phyloP scores from a whole-genome alignment of 1,139 yeast genomes.

The Arxiozyma telluris region DNA sequence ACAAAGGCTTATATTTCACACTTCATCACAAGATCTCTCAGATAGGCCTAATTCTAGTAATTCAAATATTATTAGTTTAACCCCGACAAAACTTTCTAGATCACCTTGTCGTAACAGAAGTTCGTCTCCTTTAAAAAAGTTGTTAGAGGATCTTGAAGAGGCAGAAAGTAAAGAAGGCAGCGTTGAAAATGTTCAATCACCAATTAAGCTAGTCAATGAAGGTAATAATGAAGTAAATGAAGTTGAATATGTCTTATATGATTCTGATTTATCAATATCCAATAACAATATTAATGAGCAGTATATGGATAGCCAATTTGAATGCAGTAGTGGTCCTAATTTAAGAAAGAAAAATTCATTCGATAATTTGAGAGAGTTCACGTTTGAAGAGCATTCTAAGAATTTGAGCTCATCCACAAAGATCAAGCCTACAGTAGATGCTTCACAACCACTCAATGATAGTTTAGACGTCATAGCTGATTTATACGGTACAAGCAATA shows the following conservation, averaged over 20 bases:
- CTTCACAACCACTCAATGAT: not conserved
- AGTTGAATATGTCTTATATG: not conserved
- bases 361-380: constrained; percentile 16
- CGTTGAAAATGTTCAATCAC: constrained; percentile 6
- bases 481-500: not conserved
- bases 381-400: constrained; percentile 11
- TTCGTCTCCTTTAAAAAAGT: constrained; percentile 7
- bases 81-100: constrained; percentile 1
- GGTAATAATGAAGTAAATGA: not conserved
- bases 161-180: constrained; percentile 13
- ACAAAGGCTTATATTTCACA: constrained; percentile 21
- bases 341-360: constrained; percentile 11
- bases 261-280: not conserved
- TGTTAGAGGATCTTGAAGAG: constrained; percentile 6
- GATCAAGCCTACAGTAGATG: not conserved
- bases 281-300: not conserved
- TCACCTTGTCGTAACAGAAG: constrained; percentile 5
- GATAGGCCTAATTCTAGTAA: constrained; percentile 1
- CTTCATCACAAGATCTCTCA: constrained; percentile 1
- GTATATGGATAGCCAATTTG: not conserved
- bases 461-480: not conserved
- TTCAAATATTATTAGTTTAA: not conserved
- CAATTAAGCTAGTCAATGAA: not conserved
- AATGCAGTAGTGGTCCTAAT: not conserved
- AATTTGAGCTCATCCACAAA: not conserved